A percentile compares a stretch with the other conserved stretches of the same genome.
phyloP scores from a whole-genome alignment of 148 eudicot genomes.

The Camellia sinensis region DNA sequence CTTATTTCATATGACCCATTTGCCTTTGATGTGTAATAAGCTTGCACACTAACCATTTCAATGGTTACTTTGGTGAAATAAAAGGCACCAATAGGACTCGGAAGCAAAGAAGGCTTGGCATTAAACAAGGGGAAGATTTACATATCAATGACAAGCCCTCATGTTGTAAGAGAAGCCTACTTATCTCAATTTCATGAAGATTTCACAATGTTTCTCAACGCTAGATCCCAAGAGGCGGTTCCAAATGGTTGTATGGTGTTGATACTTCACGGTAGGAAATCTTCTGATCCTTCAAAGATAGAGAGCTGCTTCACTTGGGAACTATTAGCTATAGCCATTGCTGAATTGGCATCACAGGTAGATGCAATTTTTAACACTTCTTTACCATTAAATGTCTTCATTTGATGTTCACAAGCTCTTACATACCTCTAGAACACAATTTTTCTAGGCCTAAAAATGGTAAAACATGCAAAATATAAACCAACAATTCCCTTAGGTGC shows the following conservation, averaged over 20 bases:
- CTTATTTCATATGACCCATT: too few species aligned
- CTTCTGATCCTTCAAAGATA: conserved; percentile 4
- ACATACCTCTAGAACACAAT: too few species aligned
- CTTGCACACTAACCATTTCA: background rate
- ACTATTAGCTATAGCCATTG: conserved; percentile 19
- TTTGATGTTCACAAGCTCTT: background rate
- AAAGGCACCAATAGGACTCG: conserved; percentile 32
- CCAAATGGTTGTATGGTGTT: conserved; percentile 30
- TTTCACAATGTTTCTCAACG: conserved; percentile 28
- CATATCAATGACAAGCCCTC: conserved; percentile 32
- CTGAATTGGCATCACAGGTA: conserved; percentile 28
- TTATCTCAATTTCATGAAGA: conserved; percentile 40
- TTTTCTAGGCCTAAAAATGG: too few species aligned
- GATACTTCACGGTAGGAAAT: conserved; percentile 32
- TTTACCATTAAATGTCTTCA: too few species aligned
- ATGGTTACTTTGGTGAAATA: background rate
- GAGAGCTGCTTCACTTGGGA: conserved; percentile 24
- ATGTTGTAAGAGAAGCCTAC: conserved; percentile 32
- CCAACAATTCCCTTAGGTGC: too few species aligned
- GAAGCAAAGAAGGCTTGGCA: conserved; percentile 20
- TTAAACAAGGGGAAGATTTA: conserved; percentile 44
- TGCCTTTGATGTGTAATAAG: background rate
- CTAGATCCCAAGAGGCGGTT: conserved; percentile 37
- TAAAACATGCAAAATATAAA: too few species aligned
- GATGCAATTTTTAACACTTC: background rate